Conservation (phyloP, 2,329 filamentous ascomycete species). For the Gremmenia infestans region DNA sequence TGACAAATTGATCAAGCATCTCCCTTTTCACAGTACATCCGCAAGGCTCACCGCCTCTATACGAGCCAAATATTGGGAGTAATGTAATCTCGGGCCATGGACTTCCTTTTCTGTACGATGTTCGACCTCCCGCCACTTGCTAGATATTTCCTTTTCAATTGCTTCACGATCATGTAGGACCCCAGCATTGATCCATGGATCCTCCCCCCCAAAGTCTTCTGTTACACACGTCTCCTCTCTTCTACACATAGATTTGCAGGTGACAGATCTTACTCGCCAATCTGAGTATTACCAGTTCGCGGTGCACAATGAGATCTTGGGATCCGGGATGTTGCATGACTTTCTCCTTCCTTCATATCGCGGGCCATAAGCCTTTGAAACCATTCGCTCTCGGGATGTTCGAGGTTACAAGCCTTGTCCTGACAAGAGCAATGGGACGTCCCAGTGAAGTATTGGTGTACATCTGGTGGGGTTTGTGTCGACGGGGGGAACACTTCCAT, state of each 20-base stretch:
- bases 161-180: background rate
- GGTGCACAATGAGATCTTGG: slow-evolving; percentile 21
- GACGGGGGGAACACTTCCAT: background rate
- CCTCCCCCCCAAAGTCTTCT: background rate
- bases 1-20: too few relatives aligned
- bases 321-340: slow-evolving; percentile 16
- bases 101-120: background rate
- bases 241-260: background rate
- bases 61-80: background rate
- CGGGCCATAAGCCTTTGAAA: background rate
- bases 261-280: slow-evolving; percentile 21
- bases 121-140: background rate
- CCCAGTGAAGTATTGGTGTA: background rate
- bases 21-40: too few relatives aligned
- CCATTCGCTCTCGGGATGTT: background rate
- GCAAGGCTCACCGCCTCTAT: too few relatives aligned
- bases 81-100: background rate
- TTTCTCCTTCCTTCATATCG: background rate
- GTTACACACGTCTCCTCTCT: background rate
- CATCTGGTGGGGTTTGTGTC: background rate
- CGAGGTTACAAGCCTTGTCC: background rate
- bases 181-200: background rate
- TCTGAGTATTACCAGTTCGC: slow-evolving; percentile 15
- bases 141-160: background rate
- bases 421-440: background rate